Base-by-base conservation (phyloP, 805 yeast species). In the Wickerhamiella cacticola region DNA sequence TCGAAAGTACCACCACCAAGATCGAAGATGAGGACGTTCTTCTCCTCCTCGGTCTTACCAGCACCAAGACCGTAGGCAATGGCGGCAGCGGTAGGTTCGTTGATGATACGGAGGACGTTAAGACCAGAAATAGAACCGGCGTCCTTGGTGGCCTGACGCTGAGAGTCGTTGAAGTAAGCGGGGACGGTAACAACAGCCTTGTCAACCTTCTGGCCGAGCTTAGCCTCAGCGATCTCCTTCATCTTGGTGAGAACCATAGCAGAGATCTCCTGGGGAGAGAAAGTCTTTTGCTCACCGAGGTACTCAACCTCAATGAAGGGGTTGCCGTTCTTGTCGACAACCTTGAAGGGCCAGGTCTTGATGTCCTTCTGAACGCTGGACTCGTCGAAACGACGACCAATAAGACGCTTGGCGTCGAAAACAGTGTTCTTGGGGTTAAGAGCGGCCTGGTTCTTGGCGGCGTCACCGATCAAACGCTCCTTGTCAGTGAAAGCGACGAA, bases 1-100 rank as follows among this genome's bases (percentile, higher is more conserved):
- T 87, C 96, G 74, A 87, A 87, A 67, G 96, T 87, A 79, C 96
- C 96, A 74, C 96, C 96, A 78, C 96, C 96, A 68, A 87, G 79
- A 72, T 87, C 96, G 75, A 86, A 87, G 68, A 87, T 85, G 64
- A 87, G 75, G 55, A 87, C 89, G 70, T 86, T 85, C 69, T 81
- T 80, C 74, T 87, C 95, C 56, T 76, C 76, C 54, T 77, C 80
- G 57, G 82, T 75, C 68, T 67, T 66, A 62, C 92, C 80, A 66
- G 68, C 68, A 62, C 68, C 71, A 62, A 88, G 78, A 79, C 96
- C 96, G 79, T 88, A 88, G 68, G 97, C 96, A 74, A 88, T 86
- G 61, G 96, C 96, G 64, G 96, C 96, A 56, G 96, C 96, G 59
- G 96, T 86, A 61, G 96, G 96, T 74, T 87, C 96, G 72, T 87